Evolutionary conservation across 306 rosid genomes (phyloP), one percentile per base, ranked within the genome.

Genomic region (Coriaria nepalensis): DNA sequence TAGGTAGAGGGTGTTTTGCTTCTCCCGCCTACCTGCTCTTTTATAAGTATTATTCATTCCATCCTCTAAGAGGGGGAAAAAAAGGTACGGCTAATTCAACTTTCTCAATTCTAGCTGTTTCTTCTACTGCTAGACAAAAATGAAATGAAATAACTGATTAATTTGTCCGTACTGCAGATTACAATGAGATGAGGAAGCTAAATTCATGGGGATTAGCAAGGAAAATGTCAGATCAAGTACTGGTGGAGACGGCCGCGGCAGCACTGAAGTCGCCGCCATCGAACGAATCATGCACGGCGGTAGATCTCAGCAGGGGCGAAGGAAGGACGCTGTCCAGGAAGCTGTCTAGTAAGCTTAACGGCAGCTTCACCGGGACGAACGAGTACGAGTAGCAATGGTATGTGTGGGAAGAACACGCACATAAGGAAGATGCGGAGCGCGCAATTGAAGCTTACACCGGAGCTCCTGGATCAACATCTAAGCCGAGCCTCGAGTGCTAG

Each of bases 401-500:
- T 69, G 7, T 57, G 61, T 3, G 56, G 77, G 8, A 84, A 37
- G 63, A 81, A 79, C 78, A 48, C 93, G 0, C 98, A 82, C 70
- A 92, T 92, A 33, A 81, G 96, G 70, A 92, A 92, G 77, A 73
- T 87, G 0, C 69, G 93, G 60, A 92, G 98, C 44, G 98, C 93
- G 34, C 98, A 92, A 54, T 33, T 90, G 64, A 90, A 79, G 79
- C 15, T 79, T 8, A 96, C 85, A 1, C 7, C 85, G 13, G 95
- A 79, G 29, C 29, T 20, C 29, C 29, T 20, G 29, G 29, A 20
- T 20, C 29, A 20, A 20, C 29, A 20, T 20, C 78, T 92, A 0
- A 92, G 98, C 48, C 59, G 98, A 51, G 98, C 96, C n/a, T 85
- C 96, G 0, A 92, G 98, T 61, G 98, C 98, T 15, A 85, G 96